These are phyloP conservation scores for Viridothelium virens DNA, from an alignment of 495 filamentous ascomycete species.

Conservation along the genomic window DNA sequence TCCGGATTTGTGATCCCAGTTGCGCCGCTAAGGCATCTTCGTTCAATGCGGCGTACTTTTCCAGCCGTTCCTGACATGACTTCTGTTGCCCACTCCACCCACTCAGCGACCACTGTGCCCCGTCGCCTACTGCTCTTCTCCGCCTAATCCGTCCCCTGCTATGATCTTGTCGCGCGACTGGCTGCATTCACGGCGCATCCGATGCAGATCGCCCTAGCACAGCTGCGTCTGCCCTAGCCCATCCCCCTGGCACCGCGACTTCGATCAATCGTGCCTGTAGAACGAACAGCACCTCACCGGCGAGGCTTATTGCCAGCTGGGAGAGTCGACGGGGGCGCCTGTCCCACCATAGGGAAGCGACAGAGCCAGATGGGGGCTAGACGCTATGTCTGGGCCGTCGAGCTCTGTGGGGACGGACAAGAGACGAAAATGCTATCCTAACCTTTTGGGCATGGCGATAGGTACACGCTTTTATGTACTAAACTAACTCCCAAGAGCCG, in stretches of 20 bases:
- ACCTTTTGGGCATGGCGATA: background rate
- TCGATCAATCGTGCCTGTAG: background rate
- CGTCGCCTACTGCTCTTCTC: background rate
- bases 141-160: background rate
- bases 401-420: background rate
- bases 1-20: background rate
- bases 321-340: background rate
- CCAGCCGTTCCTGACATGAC: slow-evolving; percentile 5
- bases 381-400: background rate
- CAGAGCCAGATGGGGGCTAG: background rate
- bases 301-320: background rate
- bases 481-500: background rate
- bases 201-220: background rate
- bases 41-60: background rate
- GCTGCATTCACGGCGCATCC: background rate
- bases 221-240: too few species aligned
- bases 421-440: background rate
- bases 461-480: background rate
- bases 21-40: background rate
- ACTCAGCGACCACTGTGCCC: background rate
- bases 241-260: background rate
- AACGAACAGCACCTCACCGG: background rate
- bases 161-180: background rate
- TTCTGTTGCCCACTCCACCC: background rate
- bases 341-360: slow-evolving; percentile 6